These are phyloP conservation scores for Salix udensis DNA, from an alignment of 345 rosid species.

Conservation along the genomic window DNA sequence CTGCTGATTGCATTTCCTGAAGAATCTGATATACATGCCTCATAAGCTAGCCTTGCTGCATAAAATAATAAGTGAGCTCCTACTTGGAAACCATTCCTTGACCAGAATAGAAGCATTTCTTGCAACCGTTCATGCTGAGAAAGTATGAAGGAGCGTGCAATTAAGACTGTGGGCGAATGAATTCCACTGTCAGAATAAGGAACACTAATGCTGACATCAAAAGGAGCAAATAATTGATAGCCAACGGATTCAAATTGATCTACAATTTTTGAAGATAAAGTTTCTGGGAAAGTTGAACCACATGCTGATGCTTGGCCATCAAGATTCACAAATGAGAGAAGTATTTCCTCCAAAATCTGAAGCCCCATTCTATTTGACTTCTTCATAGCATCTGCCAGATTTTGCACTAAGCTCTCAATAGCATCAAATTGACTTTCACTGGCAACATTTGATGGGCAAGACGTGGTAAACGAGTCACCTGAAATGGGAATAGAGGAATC, in stretches of 20 bases:
- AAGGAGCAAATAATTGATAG: slow-evolving; percentile 38
- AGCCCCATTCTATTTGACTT: slow-evolving; percentile 28
- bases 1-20: slow-evolving; percentile 21
- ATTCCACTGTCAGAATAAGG: slow-evolving; percentile 27
- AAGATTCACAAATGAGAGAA: slow-evolving; percentile 27
- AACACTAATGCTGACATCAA: slow-evolving; percentile 7
- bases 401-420: slow-evolving; percentile 26
- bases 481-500: slow-evolving; percentile 18
- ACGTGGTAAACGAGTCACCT: slow-evolving; percentile 13
- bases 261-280: slow-evolving; percentile 26
- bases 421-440: slow-evolving; percentile 16
- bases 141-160: slow-evolving; percentile 34
- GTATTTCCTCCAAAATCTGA: slow-evolving; percentile 36
- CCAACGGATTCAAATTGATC: slow-evolving; percentile 35
- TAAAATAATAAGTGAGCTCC: slow-evolving; percentile 44
- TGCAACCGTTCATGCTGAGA: slow-evolving; percentile 31
- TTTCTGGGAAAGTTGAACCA: slow-evolving; percentile 20
- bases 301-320: slow-evolving; percentile 11
- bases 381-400: slow-evolving; percentile 16
- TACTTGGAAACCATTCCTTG: slow-evolving; percentile 34
- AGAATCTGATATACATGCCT: slow-evolving; percentile 29
- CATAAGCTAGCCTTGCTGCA: slow-evolving; percentile 42
- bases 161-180: slow-evolving; percentile 35
- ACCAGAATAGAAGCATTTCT: slow-evolving; percentile 44
- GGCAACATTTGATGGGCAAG: slow-evolving; percentile 2